Conservation (phyloP, 495 filamentous ascomycete genomes). For the Friedmanniomyces endolithicus region DNA sequence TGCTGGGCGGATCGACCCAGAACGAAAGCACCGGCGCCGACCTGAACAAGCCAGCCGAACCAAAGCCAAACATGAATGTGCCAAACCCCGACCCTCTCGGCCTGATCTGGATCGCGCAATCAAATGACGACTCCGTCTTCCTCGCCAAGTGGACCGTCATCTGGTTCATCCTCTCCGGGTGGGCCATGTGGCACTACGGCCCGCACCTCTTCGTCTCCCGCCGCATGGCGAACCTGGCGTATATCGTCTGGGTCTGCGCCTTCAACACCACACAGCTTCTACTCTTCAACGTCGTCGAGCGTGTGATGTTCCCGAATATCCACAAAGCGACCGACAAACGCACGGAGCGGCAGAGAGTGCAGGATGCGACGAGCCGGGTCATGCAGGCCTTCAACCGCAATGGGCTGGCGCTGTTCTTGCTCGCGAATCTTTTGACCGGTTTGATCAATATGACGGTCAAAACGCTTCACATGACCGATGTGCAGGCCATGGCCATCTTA, state of each 20-base stretch:
- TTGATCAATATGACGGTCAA: slow-evolving; percentile 73
- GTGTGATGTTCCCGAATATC: slow-evolving; percentile 57
- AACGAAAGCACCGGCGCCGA: not conserved
- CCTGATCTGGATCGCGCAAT: not conserved
- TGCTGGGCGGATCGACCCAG: slow-evolving; percentile 1
- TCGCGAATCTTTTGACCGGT: slow-evolving; percentile 83
- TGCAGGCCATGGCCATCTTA: slow-evolving; percentile 59
- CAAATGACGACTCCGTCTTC: slow-evolving; percentile 32
- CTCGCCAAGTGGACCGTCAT: slow-evolving; percentile 47
- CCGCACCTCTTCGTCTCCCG: slow-evolving; percentile 67
- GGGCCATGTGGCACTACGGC: slow-evolving; percentile 57
- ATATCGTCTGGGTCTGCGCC: slow-evolving; percentile 77
- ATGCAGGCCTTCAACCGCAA: slow-evolving; percentile 78
- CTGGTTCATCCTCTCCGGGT: slow-evolving; percentile 56
- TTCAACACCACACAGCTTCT: slow-evolving; percentile 76
- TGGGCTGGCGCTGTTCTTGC: slow-evolving; percentile 72
- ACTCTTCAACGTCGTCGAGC: slow-evolving; percentile 65
- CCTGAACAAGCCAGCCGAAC: not conserved
- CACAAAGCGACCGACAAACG: slow-evolving; percentile 40
- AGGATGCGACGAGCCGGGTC: slow-evolving; percentile 59
- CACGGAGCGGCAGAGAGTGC: slow-evolving; percentile 46
- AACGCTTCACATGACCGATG: slow-evolving; percentile 55
- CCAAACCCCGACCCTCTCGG: not conserved
- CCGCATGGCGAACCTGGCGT: slow-evolving; percentile 84
- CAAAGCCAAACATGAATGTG: not conserved